Evolutionary conservation across 352 stramenopile genomes (phyloP), one percentile per base, ranked within the genome.

Genomic region (Phytophthora ohioensis): DNA sequence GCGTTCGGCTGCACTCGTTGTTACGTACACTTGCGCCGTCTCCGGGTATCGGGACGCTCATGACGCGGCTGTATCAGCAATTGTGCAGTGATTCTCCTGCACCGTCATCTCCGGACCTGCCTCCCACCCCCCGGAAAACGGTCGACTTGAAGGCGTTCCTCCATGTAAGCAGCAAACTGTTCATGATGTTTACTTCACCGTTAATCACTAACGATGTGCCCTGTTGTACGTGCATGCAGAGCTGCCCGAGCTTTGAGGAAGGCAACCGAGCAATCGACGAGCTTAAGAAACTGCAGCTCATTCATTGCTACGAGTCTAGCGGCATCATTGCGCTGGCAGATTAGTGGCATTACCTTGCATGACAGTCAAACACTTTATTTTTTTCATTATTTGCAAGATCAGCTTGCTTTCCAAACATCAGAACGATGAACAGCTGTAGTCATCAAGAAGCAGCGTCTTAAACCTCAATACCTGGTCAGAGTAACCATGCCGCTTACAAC

Each of bases 301-400:
- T 93, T 66, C 87, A 93, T 76, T 92, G 80, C 72, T 93, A 93
- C 77, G 86, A 91, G 53, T 87, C 84, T 15, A 92, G 84, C 43
- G 86, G 86, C 48, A 87, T 93, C 73, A 81, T 93, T 58, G 81
- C 84, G 7, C 71, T 91, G 15, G 84, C 82, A 49, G 84, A 93
- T 68, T 93, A 69, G 42, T 38, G 34, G 15, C 17, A 5, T 52
- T 55, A 41, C 64, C 35, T 43, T 39, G 8, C 43, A 47, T 41
- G 35, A 46, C 38, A 62, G 10, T 46, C 35, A 41, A 53, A 43
- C 27, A 55, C 10, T 31, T 30, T 27, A 27, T 12, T 48, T 42
- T 47, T 57, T 55, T 51, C 41, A 62, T 65, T 70, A 61, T 54
- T 21, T 36, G 59, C n/a, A 31, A 17, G 1, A 41, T 13, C 49